Percentiles rank a stretch among this genome's conserved stretches.
Conservation (phyloP, 2,329 filamentous ascomycete species). For the Rhexocercosporidium sp. region DNA sequence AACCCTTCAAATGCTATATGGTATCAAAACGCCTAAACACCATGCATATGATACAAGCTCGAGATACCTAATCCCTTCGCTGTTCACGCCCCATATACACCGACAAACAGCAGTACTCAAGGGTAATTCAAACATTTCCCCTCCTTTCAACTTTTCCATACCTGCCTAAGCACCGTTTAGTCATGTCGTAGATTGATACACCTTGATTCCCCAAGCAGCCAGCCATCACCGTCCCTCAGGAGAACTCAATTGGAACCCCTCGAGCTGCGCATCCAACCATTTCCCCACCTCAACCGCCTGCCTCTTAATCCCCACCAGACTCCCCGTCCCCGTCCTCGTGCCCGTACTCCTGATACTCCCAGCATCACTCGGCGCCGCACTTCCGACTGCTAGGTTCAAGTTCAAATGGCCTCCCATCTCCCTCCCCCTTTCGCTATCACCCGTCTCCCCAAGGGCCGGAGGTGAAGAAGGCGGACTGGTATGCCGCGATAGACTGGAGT, state of each 20-base stretch:
- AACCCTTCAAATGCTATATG: constrained; percentile 15
- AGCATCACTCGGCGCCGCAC: constrained; percentile 41
- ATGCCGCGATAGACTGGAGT: constrained; percentile 16
- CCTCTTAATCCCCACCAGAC: constrained; percentile 57
- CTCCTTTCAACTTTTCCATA: constrained; percentile 1
- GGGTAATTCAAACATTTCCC: not conserved
- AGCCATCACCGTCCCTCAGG: constrained; percentile 32
- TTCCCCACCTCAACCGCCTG: constrained; percentile 63
- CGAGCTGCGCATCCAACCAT: constrained; percentile 66
- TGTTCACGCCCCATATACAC: not conserved
- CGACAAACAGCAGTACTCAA: not conserved
- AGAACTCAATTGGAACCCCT: constrained; percentile 42
- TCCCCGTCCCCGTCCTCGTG: constrained; percentile 49
- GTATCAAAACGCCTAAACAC: constrained; percentile 16
- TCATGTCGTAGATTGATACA: not conserved
- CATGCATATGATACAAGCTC: constrained; percentile 13
- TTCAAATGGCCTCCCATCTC: constrained; percentile 12
- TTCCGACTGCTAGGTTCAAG: constrained; percentile 26
- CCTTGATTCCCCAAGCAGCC: not conserved
- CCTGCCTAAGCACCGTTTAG: not conserved
- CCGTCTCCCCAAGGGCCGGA: constrained; percentile 16
- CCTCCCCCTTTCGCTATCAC: constrained; percentile 7
- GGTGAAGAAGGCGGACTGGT: constrained; percentile 33
- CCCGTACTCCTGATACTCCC: constrained; percentile 42
- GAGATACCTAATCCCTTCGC: not conserved